A percentile compares a stretch with the other conserved stretches of the same genome.
Conservation (phyloP, 495 filamentous ascomycete genomes). For the Penicillium flavigenum region DNA sequence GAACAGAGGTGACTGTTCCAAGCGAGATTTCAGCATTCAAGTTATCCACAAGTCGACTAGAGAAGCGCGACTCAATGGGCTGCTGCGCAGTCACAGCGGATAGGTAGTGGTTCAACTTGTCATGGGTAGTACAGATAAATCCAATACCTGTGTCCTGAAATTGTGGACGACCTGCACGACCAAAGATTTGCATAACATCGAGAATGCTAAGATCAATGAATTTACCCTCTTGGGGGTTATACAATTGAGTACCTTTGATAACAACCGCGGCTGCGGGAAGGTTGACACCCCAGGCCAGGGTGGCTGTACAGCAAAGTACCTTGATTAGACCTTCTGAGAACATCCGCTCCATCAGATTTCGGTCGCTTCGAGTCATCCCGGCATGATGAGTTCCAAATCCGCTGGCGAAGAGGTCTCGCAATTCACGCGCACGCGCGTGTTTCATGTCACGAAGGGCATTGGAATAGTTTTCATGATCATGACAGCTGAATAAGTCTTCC, state of each 20-base stretch:
- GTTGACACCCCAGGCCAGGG: constrained; percentile 95
- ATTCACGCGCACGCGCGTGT: constrained; percentile 74
- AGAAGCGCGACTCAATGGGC: constrained; percentile 94
- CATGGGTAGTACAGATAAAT: constrained; percentile 92
- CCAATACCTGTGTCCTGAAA: constrained; percentile 95
- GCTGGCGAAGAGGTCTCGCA: constrained; percentile 83
- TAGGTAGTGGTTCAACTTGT: constrained; percentile 90
- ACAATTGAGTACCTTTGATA: constrained; percentile 95
- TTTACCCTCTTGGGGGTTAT: constrained; percentile 93
- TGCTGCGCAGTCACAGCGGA: constrained; percentile 91
- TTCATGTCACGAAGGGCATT: constrained; percentile 78
- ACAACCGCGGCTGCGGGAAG: constrained; percentile 90
- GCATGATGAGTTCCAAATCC: constrained; percentile 96
- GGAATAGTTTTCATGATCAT: constrained; percentile 71
- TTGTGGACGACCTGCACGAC: constrained; percentile 94
- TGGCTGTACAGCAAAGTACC: constrained; percentile 97
- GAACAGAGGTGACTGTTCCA: constrained; percentile 92
- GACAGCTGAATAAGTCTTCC: constrained; percentile 67
- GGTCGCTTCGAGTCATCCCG: constrained; percentile 87
- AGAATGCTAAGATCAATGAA: constrained; percentile 96
- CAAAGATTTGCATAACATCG: constrained; percentile 97
- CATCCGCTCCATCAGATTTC: constrained; percentile 88
- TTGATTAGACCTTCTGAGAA: constrained; percentile 88
- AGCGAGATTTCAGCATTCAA: constrained; percentile 93
- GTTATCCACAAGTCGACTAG: constrained; percentile 88